phyloP scores from a whole-genome alignment of 257 asterid genomes.

The Nyctanthes arbortristis region DNA sequence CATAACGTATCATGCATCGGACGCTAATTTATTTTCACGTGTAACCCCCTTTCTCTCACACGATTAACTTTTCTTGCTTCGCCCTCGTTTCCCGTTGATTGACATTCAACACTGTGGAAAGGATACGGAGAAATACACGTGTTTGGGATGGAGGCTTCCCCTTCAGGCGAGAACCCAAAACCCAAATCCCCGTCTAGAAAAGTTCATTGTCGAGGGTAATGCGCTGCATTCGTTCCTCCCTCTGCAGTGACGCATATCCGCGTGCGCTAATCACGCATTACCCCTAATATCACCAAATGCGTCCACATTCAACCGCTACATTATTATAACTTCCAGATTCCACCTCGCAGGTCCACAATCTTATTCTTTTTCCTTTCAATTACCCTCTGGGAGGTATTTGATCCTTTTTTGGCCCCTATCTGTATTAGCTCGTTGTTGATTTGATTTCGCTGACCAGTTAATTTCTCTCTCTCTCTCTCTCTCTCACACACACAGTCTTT shows the following conservation, averaged over 20 bases:
- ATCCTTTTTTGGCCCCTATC: not conserved
- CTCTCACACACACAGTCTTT: no score
- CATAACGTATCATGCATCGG: no score
- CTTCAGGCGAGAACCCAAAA: not conserved
- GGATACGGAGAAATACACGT: no score
- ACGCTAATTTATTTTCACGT: no score
- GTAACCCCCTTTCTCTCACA: no score
- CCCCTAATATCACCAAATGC: constrained; percentile 30
- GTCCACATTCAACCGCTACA: constrained; percentile 40
- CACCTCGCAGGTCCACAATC: constrained; percentile 1
- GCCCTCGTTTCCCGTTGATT: no score
- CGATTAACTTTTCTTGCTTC: no score
- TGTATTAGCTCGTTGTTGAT: no score
- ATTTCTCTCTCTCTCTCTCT: no score
- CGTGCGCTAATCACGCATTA: constrained; percentile 1
- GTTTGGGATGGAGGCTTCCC: not conserved
- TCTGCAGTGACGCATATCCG: not conserved
- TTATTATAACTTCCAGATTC: not conserved
- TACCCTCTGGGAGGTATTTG: constrained; percentile 25
- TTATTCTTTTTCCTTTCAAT: not conserved
- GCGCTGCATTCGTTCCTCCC: not conserved
- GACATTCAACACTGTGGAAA: no score
- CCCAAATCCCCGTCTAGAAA: not conserved
- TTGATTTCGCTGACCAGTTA: no score
- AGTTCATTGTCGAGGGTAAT: constrained; percentile 1